Evolutionary conservation across 768 basidiomycete genomes (phyloP).

Genomic region (Crucibulum laeve): DNA sequence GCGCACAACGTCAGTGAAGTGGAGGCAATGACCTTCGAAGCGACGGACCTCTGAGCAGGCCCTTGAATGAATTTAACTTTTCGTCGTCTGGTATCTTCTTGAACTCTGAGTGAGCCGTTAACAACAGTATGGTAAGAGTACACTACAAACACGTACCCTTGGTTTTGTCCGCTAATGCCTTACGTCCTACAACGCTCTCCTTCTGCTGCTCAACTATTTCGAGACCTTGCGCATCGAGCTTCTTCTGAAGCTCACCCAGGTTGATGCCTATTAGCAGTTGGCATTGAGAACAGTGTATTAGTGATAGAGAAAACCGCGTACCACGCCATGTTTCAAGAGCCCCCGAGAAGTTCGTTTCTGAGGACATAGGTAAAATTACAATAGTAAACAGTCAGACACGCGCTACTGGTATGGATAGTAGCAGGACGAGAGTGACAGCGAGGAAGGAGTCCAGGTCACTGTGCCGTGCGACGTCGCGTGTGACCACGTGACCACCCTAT

Average conservation of each 20-base stretch:
- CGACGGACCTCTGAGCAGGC: conserved; percentile 73
- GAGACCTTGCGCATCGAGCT: conserved; percentile 86
- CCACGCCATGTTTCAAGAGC: conserved; percentile 93
- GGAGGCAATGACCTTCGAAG: background rate
- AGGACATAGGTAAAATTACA: conserved; percentile 28
- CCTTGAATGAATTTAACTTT: conserved; percentile 85
- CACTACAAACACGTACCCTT: conserved; percentile 57
- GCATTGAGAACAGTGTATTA: background rate
- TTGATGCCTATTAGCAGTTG: conserved; percentile 60
- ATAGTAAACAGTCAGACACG: too few relatives aligned
- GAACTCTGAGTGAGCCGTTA: conserved; percentile 61
- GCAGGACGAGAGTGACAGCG: too few relatives aligned
- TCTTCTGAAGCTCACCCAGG: conserved; percentile 87
- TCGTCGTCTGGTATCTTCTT: conserved; percentile 91
- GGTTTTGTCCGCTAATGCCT: conserved; percentile 92
- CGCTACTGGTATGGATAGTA: too few relatives aligned
- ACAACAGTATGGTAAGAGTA: background rate
- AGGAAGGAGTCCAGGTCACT: background rate
- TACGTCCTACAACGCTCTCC: conserved; percentile 91
- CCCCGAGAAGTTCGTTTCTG: conserved; percentile 86
- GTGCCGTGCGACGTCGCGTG: conserved; percentile 8
- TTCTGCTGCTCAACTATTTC: conserved; percentile 99
- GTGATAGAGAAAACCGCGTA: conserved; percentile 23
- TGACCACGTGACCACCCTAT: conserved; percentile 9
- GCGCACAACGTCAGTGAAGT: background rate